Percentiles rank a stretch among this genome's conserved stretches.
phyloP scores from a whole-genome alignment of 768 basidiomycete species.

The Kwoniella sp. region DNA sequence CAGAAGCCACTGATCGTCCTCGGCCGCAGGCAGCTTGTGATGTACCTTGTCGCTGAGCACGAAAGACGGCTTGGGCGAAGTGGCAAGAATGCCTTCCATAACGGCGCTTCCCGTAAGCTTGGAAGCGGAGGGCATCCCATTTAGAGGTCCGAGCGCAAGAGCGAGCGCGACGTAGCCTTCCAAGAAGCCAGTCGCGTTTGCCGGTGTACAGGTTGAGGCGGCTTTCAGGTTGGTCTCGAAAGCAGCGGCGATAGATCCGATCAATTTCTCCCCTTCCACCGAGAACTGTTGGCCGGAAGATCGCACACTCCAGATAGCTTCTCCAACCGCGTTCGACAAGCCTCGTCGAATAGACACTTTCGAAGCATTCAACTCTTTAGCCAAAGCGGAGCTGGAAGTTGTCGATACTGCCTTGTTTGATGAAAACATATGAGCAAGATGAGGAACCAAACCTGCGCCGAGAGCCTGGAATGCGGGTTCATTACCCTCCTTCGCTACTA shows the following conservation, averaged over 20 bases:
- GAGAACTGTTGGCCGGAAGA: conserved; percentile 53
- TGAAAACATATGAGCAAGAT: conserved; percentile 65
- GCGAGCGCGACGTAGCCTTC: conserved; percentile 82
- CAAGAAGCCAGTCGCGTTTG: conserved; percentile 66
- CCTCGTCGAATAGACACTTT: conserved; percentile 68
- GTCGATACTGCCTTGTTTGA: conserved; percentile 59
- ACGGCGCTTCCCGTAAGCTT: conserved; percentile 45
- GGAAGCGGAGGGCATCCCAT: conserved; percentile 58
- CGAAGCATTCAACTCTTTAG: conserved; percentile 70
- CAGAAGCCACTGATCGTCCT: conserved; percentile 74
- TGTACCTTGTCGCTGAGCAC: conserved; percentile 86
- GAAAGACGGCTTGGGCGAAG: conserved; percentile 76
- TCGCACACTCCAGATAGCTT: conserved; percentile 62
- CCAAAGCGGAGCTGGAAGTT: conserved; percentile 62
- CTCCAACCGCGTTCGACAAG: conserved; percentile 68
- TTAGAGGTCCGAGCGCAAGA: conserved; percentile 67
- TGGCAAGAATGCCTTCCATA: conserved; percentile 49
- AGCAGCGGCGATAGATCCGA: conserved; percentile 63
- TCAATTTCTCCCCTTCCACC: conserved; percentile 62
- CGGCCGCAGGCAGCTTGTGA: conserved; percentile 66
- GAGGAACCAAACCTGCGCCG: conserved; percentile 63
- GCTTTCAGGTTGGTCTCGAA: conserved; percentile 74
- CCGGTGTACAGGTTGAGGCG: conserved; percentile 66
- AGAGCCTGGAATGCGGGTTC: conserved; percentile 67
- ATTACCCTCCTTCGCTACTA: conserved; percentile 75